Percentiles rank a stretch among this genome's conserved stretches.
phyloP scores from a whole-genome alignment of 192 early-diverging fungal species.

The Gamsiella multidivaricata region DNA sequence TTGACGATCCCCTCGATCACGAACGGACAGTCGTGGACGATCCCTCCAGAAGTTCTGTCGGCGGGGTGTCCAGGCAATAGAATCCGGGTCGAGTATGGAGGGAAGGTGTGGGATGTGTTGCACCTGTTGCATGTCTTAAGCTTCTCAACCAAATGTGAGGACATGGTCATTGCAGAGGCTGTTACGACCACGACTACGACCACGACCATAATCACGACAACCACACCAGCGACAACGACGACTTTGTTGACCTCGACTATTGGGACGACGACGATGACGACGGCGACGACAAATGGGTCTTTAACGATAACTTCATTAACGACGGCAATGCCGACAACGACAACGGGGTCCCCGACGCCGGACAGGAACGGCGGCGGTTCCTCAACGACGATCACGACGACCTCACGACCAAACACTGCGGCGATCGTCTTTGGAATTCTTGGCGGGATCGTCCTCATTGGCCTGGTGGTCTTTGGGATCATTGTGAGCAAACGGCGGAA shows the following conservation, averaged over 20 bases:
- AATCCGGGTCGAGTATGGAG: constrained; percentile 8
- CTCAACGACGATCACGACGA: neutral
- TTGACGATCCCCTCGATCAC: neutral
- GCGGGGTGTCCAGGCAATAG: neutral
- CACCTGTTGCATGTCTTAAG: constrained; percentile 3
- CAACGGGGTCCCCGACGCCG: neutral
- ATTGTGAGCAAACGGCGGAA: neutral
- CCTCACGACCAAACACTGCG: neutral
- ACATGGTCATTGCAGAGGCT: neutral
- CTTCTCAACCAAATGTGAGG: neutral
- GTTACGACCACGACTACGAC: neutral
- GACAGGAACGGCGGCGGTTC: neutral
- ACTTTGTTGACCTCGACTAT: neutral
- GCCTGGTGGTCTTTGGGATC: constrained; percentile 2
- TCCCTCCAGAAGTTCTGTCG: neutral
- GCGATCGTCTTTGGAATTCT: neutral
- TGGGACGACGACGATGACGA: neutral
- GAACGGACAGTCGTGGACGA: constrained; percentile 11
- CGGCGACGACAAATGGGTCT: neutral
- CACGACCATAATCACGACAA: neutral
- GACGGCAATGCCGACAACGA: neutral
- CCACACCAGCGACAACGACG: neutral
- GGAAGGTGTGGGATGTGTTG: neutral
- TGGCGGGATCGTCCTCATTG: neutral
- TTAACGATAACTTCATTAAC: neutral